Base-by-base conservation (phyloP, 2,329 filamentous ascomycete genomes). In the Fusarium sp. region DNA sequence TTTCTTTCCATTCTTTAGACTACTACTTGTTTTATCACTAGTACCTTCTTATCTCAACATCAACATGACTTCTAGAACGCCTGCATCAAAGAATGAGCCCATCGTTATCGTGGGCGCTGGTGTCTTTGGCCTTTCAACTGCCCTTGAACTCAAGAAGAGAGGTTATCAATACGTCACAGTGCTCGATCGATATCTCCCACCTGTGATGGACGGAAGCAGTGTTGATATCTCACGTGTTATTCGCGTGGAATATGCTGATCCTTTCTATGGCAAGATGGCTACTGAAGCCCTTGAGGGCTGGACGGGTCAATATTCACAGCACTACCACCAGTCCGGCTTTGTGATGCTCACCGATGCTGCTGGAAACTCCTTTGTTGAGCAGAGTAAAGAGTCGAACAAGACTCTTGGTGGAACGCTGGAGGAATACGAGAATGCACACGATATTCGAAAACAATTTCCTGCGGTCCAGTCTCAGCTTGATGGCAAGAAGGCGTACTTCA, bases 201-300 rank as follows among this genome's bases (percentile, higher is more conserved):
- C 83, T 1, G 80, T 81, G 5, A 72, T 77, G 7, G 81, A 84
- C 18, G 81, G 81, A 35, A 82, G 83, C 63, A 84, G 82, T 49
- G 82, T 83, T n/a, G 83, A 85, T 65, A 79, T 82, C 24, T 84
- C 83, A 10, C 82, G 84, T 24, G 80, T 84, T 63, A 80, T 85
- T 48, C 81, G 83, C 11, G 75, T 81, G 49, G 92, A 94, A 81
- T 94, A 94, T 76, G 89, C 90, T 18, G 87, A 91, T 73, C 81
- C 86, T 0, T 84, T 88, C 20, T 94, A 94, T 77, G 86, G 89
- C 9, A 82, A 83, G 48, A 87, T 94, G 59, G 91, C 89, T 8
- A 70, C 70, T 20, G 79, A 82, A 56, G 78, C 81, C 7, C 66
- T 76, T 17, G 55, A 70, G 1, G 77, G 73, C 5, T 82, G 81